Evolutionary conservation across 257 asterid genomes (phyloP), one percentile per base, ranked within the genome.

Genomic region (Datura wrightii): DNA sequence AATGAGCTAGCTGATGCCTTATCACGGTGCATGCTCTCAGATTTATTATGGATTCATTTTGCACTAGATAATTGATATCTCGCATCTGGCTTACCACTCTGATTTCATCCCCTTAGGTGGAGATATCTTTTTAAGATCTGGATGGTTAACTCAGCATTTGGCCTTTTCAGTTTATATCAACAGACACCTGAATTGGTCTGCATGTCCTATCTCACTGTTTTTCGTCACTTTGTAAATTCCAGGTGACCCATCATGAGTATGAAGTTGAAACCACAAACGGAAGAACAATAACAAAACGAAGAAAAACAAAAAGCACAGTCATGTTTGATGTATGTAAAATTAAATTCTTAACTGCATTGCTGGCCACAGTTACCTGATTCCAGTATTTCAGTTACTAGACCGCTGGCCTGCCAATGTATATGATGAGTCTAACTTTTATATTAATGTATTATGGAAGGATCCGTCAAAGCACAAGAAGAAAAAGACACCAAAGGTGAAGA

Each of bases 221-320:
- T 70, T 80, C 78, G 37, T 83, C 58, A 62, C 86, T 85, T 80
- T 34, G 70, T 46, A 13, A 70, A 84, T 90, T 65, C 80, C 90
- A 96, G 98, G 97, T 94, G 86, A 97, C 97, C 70, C 98, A 86
- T 89, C 97, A 84, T 80, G 99, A 95, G 91, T 97, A 95, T 88
- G 97, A 97, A 89, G 93, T 97, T 82, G 98, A 97, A 92, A 97
- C 98, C 71, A 90, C 95, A 84, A 92, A 94, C 89, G 97, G 98
- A 70, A 90, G 97, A 92, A 94, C 95, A 85, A 92, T 96, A 83
- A 97, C 98, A 34, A 97, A 95, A 90, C 90, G 96, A 60, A 92
- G 93, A 82, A 94, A 91, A 89, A 95, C 98, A 67, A 93, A 88
- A 87, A 95, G 97, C 46, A 95, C 99, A 56, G 98, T 94, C 90